phyloP scores from a whole-genome alignment of 2,329 filamentous ascomycete genomes.

The Fusarium sororula region DNA sequence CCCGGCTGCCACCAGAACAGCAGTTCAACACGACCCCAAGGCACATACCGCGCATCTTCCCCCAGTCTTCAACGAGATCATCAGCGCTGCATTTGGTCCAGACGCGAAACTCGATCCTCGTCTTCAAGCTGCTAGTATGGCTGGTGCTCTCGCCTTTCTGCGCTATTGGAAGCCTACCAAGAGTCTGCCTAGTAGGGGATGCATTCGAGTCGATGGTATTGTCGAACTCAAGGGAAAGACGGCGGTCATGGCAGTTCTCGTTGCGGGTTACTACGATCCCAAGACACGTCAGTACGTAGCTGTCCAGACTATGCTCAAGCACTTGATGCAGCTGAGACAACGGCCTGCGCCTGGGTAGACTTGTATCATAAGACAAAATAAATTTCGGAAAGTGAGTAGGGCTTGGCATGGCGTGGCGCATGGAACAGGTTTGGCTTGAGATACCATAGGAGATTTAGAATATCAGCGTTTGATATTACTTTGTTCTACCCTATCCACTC shows the following conservation, averaged over 20 bases:
- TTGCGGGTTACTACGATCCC: slow-evolving; percentile 64
- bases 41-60: slow-evolving; percentile 38
- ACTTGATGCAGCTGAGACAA: slow-evolving; percentile 54
- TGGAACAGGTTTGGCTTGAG: slow-evolving; percentile 37
- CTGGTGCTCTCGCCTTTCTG: slow-evolving; percentile 48
- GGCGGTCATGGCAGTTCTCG: slow-evolving; percentile 60
- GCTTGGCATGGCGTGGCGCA: slow-evolving; percentile 42
- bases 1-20: slow-evolving; percentile 34
- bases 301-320: slow-evolving; percentile 55
- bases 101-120: slow-evolving; percentile 49
- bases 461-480: slow-evolving; percentile 24
- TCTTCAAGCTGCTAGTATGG: slow-evolving; percentile 46
- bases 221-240: slow-evolving; percentile 61
- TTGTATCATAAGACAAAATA: neutral
- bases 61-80: slow-evolving; percentile 36
- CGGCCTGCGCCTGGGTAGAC: slow-evolving; percentile 45
- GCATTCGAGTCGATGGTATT: slow-evolving; percentile 62
- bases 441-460: slow-evolving; percentile 42
- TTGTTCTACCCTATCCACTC: neutral
- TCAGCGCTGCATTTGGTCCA: slow-evolving; percentile 41
- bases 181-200: slow-evolving; percentile 59
- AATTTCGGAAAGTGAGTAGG: neutral
- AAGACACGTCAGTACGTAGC: slow-evolving; percentile 58
- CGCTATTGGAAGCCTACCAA: slow-evolving; percentile 58
- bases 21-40: slow-evolving; percentile 38